Evolutionary conservation across 345 rosid species (phyloP).

Genomic region (Citrus sp.): DNA sequence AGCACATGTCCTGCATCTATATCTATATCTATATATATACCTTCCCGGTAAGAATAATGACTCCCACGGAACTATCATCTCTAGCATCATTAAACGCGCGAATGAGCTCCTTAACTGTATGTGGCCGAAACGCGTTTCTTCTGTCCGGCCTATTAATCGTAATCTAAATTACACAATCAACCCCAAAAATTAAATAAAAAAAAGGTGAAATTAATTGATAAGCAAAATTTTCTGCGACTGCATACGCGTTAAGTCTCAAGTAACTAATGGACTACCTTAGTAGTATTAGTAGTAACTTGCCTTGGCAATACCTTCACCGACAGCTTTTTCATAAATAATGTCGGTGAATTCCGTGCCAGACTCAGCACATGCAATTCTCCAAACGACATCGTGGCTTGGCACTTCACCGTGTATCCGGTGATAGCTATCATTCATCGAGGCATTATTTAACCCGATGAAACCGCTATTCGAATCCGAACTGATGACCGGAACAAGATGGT

Average conservation of each 20-base stretch:
- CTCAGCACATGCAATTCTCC: conserved; percentile 49
- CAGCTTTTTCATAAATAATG: conserved; percentile 78
- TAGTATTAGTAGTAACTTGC: conserved; percentile 19
- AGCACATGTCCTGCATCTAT: not conserved
- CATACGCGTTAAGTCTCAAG: not conserved
- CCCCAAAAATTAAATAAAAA: not conserved
- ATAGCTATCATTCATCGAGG: conserved; percentile 57
- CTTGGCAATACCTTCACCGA: conserved; percentile 87
- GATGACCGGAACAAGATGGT: conserved; percentile 38
- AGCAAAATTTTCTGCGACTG: not conserved
- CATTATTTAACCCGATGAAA: conserved; percentile 28
- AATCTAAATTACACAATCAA: conserved; percentile 34
- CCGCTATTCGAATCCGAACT: conserved; percentile 2
- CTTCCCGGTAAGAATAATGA: conserved; percentile 84
- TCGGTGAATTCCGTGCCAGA: conserved; percentile 53
- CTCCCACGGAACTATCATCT: conserved; percentile 73
- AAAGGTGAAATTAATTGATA: not conserved
- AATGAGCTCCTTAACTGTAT: conserved; percentile 73
- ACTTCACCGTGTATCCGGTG: conserved; percentile 80
- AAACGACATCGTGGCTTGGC: conserved; percentile 45
- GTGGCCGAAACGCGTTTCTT: conserved; percentile 80
- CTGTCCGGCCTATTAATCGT: conserved; percentile 81
- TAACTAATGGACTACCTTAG: not conserved
- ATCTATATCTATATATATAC: conserved; percentile 23
- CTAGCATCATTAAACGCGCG: conserved; percentile 82